phyloP scores from a whole-genome alignment of 768 basidiomycete genomes.

The Macrolepiota dolichaula region DNA sequence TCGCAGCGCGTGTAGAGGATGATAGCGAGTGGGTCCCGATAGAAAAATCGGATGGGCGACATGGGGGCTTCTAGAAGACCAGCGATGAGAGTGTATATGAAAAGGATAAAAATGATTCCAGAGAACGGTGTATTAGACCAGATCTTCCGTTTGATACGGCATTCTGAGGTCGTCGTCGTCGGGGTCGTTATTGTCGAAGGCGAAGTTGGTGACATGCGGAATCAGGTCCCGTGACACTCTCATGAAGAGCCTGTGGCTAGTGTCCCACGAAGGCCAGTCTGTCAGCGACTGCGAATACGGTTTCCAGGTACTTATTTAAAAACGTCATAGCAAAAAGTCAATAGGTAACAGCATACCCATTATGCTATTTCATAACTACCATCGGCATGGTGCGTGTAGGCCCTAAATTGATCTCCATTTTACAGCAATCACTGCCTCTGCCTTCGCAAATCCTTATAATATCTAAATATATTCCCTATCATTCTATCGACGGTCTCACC shows the following conservation, averaged over 20 bases:
- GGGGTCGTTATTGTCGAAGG: background rate
- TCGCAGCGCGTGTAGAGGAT: constrained; percentile 11
- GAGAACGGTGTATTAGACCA: background rate
- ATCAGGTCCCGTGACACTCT: background rate
- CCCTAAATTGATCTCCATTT: too few relatives aligned
- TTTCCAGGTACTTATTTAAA: background rate
- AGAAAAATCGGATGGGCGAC: constrained; percentile 10
- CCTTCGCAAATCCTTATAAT: too few relatives aligned
- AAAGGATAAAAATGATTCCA: constrained; percentile 10
- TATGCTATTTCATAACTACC: too few relatives aligned
- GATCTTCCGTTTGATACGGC: background rate
- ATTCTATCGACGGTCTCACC: too few relatives aligned
- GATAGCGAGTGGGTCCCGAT: constrained; percentile 10
- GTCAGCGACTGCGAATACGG: background rate
- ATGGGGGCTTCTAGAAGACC: constrained; percentile 10
- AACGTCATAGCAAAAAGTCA: background rate
- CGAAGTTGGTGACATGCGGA: constrained; percentile 6
- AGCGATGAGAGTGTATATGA: constrained; percentile 7
- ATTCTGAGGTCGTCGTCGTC: background rate
- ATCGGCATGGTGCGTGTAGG: too few relatives aligned
- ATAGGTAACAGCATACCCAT: too few relatives aligned
- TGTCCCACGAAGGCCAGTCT: background rate
- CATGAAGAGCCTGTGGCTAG: background rate
- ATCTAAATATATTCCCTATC: too few relatives aligned
- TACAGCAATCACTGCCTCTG: too few relatives aligned